Evolutionary conservation across 2,329 filamentous ascomycete species (phyloP).

Genomic region (Phialophora expanda): DNA sequence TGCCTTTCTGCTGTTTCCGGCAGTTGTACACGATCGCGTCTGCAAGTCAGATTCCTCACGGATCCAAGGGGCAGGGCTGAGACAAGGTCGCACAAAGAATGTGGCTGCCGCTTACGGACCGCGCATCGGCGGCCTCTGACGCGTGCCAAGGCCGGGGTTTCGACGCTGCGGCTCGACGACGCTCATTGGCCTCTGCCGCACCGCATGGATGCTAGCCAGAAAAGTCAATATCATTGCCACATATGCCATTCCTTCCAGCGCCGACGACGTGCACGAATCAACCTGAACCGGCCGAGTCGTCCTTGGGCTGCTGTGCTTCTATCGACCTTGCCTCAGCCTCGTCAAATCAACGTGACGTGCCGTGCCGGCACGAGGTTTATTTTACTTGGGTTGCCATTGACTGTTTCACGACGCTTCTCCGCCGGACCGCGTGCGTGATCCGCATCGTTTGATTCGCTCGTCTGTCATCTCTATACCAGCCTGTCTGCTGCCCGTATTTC

Average conservation of each 20-base stretch:
- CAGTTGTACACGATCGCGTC: not conserved
- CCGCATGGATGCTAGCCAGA: conserved; percentile 1
- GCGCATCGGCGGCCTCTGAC: not conserved
- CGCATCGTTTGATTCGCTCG: conserved; percentile 30
- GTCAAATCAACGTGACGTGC: not conserved
- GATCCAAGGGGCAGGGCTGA: not conserved
- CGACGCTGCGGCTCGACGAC: not conserved
- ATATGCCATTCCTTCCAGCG: not conserved
- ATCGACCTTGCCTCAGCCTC: not conserved
- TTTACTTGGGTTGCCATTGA: conserved; percentile 6
- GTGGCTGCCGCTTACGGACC: conserved; percentile 1
- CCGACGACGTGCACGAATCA: conserved; percentile 1
- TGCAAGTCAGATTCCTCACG: not conserved
- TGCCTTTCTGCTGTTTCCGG: not conserved
- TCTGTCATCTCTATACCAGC: conserved; percentile 19
- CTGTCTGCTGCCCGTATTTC: conserved; percentile 15
- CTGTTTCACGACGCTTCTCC: conserved; percentile 18
- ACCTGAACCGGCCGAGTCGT: not conserved
- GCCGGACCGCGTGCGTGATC: conserved; percentile 32
- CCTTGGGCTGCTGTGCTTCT: not conserved
- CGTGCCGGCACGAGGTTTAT: not conserved
- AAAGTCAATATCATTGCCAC: not conserved
- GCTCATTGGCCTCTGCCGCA: conserved; percentile 2
- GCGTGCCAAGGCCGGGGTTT: conserved; percentile 3
- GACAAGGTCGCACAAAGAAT: conserved; percentile 14